Conservation (phyloP, 2,329 filamentous ascomycete species). For the Nothophaeocryptopus gaeumannii region DNA sequence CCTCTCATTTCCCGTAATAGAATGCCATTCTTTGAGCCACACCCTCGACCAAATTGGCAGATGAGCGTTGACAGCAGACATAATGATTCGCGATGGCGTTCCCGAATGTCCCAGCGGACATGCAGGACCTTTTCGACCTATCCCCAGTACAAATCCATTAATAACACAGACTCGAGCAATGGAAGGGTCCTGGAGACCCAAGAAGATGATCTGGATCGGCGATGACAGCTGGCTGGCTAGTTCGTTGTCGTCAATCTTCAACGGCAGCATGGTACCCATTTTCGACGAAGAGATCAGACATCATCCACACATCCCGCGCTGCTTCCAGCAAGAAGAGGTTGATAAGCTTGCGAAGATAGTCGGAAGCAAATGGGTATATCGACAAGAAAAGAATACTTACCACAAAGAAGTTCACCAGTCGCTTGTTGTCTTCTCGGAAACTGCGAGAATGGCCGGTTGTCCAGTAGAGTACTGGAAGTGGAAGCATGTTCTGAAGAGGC, state of each 20-base stretch:
- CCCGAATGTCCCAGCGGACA: too few relatives aligned
- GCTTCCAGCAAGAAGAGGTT: background rate
- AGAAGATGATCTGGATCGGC: constrained; percentile 4
- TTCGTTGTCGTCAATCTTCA: background rate
- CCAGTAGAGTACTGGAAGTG: background rate
- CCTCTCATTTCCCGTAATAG: too few relatives aligned
- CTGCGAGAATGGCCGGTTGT: background rate
- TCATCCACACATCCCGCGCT: background rate
- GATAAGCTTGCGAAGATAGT: background rate
- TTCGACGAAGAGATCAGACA: constrained; percentile 1
- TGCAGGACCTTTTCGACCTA: too few relatives aligned
- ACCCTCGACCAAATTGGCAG: too few relatives aligned
- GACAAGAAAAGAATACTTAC: background rate
- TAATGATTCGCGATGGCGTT: too few relatives aligned
- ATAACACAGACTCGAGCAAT: background rate
- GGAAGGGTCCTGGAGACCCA: background rate
- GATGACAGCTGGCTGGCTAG: constrained; percentile 1
- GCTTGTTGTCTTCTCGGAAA: constrained; percentile 2
- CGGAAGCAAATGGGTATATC: constrained; percentile 1
- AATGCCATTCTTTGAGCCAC: too few relatives aligned
- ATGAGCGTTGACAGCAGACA: too few relatives aligned
- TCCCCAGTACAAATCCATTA: background rate
- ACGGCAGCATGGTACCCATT: constrained; percentile 4
- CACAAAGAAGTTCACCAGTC: constrained; percentile 8
- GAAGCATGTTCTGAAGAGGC: background rate